Evolutionary conservation across 2,329 filamentous ascomycete species (phyloP).

Genomic region (Herpotrichia juniperi): DNA sequence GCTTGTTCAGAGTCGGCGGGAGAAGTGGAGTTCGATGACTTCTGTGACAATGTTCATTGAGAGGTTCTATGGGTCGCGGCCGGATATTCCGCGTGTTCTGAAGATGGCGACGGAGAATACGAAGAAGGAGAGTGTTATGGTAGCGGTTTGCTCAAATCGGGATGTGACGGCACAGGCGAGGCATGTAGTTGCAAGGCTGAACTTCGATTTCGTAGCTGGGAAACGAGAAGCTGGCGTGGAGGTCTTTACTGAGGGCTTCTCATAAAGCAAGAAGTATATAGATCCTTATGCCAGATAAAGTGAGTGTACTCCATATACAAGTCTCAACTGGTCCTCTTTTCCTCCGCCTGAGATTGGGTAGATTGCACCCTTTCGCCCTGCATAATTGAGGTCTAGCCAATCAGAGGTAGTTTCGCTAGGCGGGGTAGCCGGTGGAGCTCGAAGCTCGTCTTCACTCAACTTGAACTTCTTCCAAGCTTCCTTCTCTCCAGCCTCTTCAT

Average conservation of each 20-base stretch:
- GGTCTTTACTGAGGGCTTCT: conserved; percentile 24
- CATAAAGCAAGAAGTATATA: background rate
- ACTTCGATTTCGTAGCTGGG: conserved; percentile 24
- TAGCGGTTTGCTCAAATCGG: conserved; percentile 28
- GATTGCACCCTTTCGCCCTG: too few species aligned
- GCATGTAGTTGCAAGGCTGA: conserved; percentile 22
- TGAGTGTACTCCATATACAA: too few species aligned
- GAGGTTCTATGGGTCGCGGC: conserved; percentile 19
- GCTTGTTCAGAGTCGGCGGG: conserved; percentile 17
- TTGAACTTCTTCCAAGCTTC: too few species aligned
- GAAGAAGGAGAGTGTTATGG: conserved; percentile 20
- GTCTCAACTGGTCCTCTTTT: too few species aligned
- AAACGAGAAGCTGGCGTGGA: conserved; percentile 20
- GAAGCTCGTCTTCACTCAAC: too few species aligned
- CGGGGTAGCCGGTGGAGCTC: too few species aligned
- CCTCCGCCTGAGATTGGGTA: too few species aligned
- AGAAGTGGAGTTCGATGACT: conserved; percentile 1
- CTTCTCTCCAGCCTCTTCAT: too few species aligned
- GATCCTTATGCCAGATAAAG: too few species aligned
- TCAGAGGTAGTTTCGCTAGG: too few species aligned
- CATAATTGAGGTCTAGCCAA: too few species aligned
- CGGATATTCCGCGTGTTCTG: conserved; percentile 17
- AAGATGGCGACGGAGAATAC: conserved; percentile 2
- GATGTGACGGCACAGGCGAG: conserved; percentile 14
- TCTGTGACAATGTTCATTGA: conserved; percentile 7